Percentiles rank a stretch among this genome's conserved stretches.
phyloP scores from a whole-genome alignment of 2,329 filamentous ascomycete species.

The Fusarium poae region DNA sequence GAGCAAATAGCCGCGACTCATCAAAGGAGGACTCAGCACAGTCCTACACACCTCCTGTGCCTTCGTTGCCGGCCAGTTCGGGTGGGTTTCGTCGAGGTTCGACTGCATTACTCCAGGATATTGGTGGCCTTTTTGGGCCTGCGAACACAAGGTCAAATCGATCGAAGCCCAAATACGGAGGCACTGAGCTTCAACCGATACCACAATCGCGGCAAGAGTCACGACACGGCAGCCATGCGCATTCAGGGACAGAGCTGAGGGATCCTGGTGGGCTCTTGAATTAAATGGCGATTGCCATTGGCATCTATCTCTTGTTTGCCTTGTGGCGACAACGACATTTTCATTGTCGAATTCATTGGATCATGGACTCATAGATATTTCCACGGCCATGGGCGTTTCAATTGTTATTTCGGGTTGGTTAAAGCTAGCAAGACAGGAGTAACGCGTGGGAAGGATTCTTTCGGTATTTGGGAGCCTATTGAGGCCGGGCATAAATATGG shows the following conservation, averaged over 20 bases:
- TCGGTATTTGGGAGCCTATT: slow-evolving; percentile 12
- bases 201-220: slow-evolving; percentile 57
- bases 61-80: slow-evolving; percentile 60
- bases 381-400: slow-evolving; percentile 35
- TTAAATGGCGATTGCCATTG: slow-evolving; percentile 31
- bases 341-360: slow-evolving; percentile 14
- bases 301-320: slow-evolving; percentile 22
- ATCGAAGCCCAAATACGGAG: slow-evolving; percentile 51
- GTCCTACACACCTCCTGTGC: slow-evolving; percentile 55
- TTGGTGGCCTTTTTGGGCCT: slow-evolving; percentile 66
- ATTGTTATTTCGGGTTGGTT: slow-evolving; percentile 15
- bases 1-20: slow-evolving; percentile 59
- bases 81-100: slow-evolving; percentile 67
- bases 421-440: slow-evolving; percentile 23
- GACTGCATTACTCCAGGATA: slow-evolving; percentile 69
- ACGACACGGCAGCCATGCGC: slow-evolving; percentile 50
- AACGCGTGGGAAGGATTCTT: slow-evolving; percentile 20
- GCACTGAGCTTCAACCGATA: slow-evolving; percentile 63
- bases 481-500: slow-evolving; percentile 8
- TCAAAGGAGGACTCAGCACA: slow-evolving; percentile 56
- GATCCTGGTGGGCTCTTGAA: slow-evolving; percentile 59
- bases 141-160: slow-evolving; percentile 52
- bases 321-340: slow-evolving; percentile 36
- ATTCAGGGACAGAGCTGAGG: slow-evolving; percentile 52
- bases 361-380: slow-evolving; percentile 27